Base-by-base conservation (phyloP, 495 filamentous ascomycete genomes). In the Trichoderma parareesei region DNA sequence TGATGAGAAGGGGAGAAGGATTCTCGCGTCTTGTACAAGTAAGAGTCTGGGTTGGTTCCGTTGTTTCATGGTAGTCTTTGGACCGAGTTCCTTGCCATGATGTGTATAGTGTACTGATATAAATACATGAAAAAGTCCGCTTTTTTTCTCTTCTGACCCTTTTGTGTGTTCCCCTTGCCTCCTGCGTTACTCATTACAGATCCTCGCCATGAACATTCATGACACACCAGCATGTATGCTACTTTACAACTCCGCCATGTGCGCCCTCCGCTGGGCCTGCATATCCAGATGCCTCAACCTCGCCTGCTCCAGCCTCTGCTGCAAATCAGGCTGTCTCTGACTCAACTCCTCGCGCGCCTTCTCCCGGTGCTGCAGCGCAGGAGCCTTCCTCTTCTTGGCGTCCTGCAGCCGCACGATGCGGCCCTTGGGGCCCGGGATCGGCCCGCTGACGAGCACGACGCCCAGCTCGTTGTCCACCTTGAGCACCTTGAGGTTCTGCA, bases 371-470 rank as follows among this genome's bases (percentile, higher is more conserved):
- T 78, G 74, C 66, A 81, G 68, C 49, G 85, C 78, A 57, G 91
- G 90, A 84, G 90, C 91, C 40, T 88, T 85, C 82, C 93, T 94
- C 84, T 95, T 96, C 73, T 93, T 84, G 11, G 93, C 91, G 79
- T 98, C 93, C 71, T 94, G 89, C 63, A 98, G 83, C 77, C 86
- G 86, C 62, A 98, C 91, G 55, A 88, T 74, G 65, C 87, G 87
- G 55, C 90, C 89, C 75, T 92, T 92, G 55, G 92, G 93, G 14
- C 93, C 93, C 38, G 88, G 87, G 62, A 98, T 86, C 68, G 83
- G 81, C 64, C 92, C 94, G 75, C 89, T 91, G 57, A 98, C 84
- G 64, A 97, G 87, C 59, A 98, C 86, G 67, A 96, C 84, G 10
- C 94, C 93, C 71, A 91, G 87, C 71, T 88, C 87, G 65, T 84